Percentiles rank a stretch among this genome's conserved stretches.
These are phyloP conservation scores for baker's yeast (Saccharomyces cerevisiae) DNA, from an alignment of 805 yeast genomes.

Conservation along the genomic window DNA sequence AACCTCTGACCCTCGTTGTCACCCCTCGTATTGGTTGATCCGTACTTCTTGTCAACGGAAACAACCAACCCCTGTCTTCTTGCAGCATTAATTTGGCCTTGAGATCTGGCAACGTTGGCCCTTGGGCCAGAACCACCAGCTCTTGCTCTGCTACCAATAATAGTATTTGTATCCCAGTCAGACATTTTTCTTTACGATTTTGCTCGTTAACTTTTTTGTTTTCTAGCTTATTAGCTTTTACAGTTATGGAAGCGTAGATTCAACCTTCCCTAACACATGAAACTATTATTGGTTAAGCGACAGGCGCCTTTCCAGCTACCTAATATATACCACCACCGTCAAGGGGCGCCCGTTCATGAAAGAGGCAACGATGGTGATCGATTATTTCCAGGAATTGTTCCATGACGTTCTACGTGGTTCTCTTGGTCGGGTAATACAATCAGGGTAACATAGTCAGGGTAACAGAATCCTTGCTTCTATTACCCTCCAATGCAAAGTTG, in stretches of 20 bases:
- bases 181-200: conserved; percentile 29
- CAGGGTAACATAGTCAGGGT: background rate
- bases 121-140: conserved; percentile 85
- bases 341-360: background rate
- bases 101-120: conserved; percentile 70
- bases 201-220: background rate
- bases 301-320: background rate
- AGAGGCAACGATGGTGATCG: background rate
- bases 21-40: conserved; percentile 50
- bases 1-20: conserved; percentile 91
- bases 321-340: background rate
- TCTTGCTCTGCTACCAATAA: conserved; percentile 84
- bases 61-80: conserved; percentile 86
- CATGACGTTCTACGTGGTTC: background rate
- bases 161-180: conserved; percentile 90
- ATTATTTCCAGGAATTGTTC: background rate
- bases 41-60: conserved; percentile 89
- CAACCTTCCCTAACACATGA: background rate
- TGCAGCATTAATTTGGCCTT: conserved; percentile 80
- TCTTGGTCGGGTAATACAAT: background rate
- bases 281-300: background rate
- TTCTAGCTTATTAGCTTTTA: background rate
- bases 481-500: background rate
- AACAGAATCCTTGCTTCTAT: no score
- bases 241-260: background rate